Evolutionary conservation across 108 stramenopile species (phyloP).

Genomic region (Skeletonema grethae): DNA sequence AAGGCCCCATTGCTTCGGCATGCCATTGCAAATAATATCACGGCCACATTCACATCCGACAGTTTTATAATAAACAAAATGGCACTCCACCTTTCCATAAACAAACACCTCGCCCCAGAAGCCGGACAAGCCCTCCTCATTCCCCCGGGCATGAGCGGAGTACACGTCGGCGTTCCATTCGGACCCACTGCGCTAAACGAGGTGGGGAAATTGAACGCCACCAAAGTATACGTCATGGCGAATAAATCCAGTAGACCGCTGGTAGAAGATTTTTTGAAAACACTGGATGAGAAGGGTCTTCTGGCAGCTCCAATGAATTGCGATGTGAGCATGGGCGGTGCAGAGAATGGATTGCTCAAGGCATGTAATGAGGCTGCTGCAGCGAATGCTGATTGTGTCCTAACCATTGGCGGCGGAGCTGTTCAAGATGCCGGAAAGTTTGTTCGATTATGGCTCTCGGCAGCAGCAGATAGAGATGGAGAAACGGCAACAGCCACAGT

Average conservation of each 20-base stretch:
- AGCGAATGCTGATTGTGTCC: slow-evolving; percentile 25
- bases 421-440: slow-evolving; percentile 44
- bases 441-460: slow-evolving; percentile 36
- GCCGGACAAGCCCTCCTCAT: background rate
- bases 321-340: slow-evolving; percentile 39
- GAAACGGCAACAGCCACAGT: slow-evolving; percentile 16
- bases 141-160: slow-evolving; percentile 32
- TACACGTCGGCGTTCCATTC: slow-evolving; percentile 30
- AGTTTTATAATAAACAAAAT: no score
- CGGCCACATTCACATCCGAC: no score
- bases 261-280: slow-evolving; percentile 20
- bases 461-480: background rate
- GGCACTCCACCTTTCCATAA: no score
- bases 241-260: slow-evolving; percentile 24
- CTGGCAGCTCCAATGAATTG: slow-evolving; percentile 34
- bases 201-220: slow-evolving; percentile 1
- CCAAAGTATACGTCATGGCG: slow-evolving; percentile 27
- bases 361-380: slow-evolving; percentile 33
- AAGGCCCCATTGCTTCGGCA: no score
- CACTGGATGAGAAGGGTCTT: slow-evolving; percentile 2
- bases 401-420: slow-evolving; percentile 39
- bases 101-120: no score
- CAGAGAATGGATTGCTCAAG: slow-evolving; percentile 17
- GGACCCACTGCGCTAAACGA: slow-evolving; percentile 14
- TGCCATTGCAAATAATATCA: no score